These are phyloP conservation scores for Tuber calosporum DNA, from an alignment of 495 filamentous ascomycete species.

Conservation along the genomic window DNA sequence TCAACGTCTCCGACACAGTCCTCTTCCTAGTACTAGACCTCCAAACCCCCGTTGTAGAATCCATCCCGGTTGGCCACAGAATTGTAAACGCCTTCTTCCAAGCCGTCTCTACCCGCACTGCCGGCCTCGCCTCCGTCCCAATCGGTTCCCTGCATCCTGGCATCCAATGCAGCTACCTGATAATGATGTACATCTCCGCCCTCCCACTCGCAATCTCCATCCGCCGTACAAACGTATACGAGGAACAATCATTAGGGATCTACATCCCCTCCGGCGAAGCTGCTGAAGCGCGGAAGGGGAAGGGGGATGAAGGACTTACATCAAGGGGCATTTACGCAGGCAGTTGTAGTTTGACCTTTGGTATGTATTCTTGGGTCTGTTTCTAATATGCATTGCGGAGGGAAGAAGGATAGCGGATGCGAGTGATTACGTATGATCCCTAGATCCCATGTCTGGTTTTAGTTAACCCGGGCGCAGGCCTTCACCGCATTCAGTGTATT, in stretches of 20 bases:
- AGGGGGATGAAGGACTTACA: slow-evolving; percentile 55
- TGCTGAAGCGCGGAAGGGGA: slow-evolving; percentile 44
- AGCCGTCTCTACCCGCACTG: slow-evolving; percentile 76
- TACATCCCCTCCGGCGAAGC: slow-evolving; percentile 52
- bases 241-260: slow-evolving; percentile 84
- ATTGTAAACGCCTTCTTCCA: slow-evolving; percentile 82
- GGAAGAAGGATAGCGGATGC: slow-evolving; percentile 54
- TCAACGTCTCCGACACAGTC: slow-evolving; percentile 77
- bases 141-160: slow-evolving; percentile 73
- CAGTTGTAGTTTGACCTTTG: slow-evolving; percentile 92
- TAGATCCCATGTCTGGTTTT: no score
- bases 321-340: slow-evolving; percentile 76
- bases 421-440: slow-evolving; percentile 46
- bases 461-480: slow-evolving; percentile 41
- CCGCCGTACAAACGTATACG: slow-evolving; percentile 91
- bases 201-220: slow-evolving; percentile 92
- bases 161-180: slow-evolving; percentile 86
- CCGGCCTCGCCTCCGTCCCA: slow-evolving; percentile 75
- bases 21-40: slow-evolving; percentile 87
- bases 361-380: slow-evolving; percentile 84
- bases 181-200: slow-evolving; percentile 99
- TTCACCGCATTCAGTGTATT: slow-evolving; percentile 77
- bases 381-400: slow-evolving; percentile 80
- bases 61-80: slow-evolving; percentile 59
- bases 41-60: slow-evolving; percentile 56